Base-by-base conservation (phyloP, 2,329 filamentous ascomycete species). In the Pseudogymnoascus sp. region DNA sequence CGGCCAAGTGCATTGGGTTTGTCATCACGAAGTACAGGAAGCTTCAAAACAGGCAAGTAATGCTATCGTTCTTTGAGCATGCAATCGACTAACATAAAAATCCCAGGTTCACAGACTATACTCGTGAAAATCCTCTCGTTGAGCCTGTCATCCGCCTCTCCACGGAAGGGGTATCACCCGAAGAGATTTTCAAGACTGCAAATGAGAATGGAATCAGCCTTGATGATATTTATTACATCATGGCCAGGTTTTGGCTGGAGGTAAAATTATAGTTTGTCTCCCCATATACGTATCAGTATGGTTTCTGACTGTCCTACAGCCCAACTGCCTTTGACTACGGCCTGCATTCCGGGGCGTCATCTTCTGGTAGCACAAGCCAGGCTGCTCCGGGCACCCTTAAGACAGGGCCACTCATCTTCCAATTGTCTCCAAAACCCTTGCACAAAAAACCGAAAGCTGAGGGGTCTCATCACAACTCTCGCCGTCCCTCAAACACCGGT, bases 181-280 rank as follows among this genome's bases (percentile, higher is more conserved):
- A 18, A 4, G n/a, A 55, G 8, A 55, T 55, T 12, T 31, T 55
- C 27, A 18, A 10, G 12, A 39, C 36, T 0, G 58, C 58, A 25
- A 39, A 59, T 6, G 58, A 59, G 58, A 25, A 37, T 18, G 58
- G 12, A 21, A 36, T 59, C n/a, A 10, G 12, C 3, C 18, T 59
- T 37, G 58, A 59, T 59, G 36, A 36, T 39, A 40, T 59, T n/a
- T 36, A 36, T 15, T 59, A 40, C 12, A 40, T 59, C 58, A 25
- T 59, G 31, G 58, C 58, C 7, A 59, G 58, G 58, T 59, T 59
- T 29, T 15, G 33, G 15, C 21, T 59, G 58, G 13, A 39, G 12
- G 33, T 59, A 5, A 18, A 55, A 18, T 4, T 5, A 18, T n/a
- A 15, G 45, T 55, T 18, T 4, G 45, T 52, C 5, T 5, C n/a